phyloP scores from a whole-genome alignment of 192 early-diverging fungal genomes.

The Rhizoclosmatium sp. region DNA sequence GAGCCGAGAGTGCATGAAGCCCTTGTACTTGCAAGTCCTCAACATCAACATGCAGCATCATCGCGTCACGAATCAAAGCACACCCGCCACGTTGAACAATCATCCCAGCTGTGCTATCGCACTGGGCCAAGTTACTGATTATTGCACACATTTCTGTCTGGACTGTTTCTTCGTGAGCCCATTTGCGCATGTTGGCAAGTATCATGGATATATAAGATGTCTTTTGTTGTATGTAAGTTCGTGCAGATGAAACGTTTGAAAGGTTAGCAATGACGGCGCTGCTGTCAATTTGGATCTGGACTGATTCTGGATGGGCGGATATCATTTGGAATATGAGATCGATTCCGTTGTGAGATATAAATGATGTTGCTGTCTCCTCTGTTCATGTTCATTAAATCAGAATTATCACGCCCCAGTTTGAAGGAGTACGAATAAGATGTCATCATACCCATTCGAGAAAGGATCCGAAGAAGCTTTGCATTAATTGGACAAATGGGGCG shows the following conservation, averaged over 20 bases:
- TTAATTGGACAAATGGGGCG: slow-evolving; percentile 3
- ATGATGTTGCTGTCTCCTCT: slow-evolving; percentile 34
- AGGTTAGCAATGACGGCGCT: slow-evolving; percentile 49
- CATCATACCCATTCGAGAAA: slow-evolving; percentile 32
- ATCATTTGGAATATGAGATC: slow-evolving; percentile 42
- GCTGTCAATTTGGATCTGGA: slow-evolving; percentile 46
- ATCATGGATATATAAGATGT: slow-evolving; percentile 36
- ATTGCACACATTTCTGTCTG: slow-evolving; percentile 49
- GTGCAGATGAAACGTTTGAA: slow-evolving; percentile 13
- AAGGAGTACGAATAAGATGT: too few relatives aligned
- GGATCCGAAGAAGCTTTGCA: slow-evolving; percentile 34
- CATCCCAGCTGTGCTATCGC: slow-evolving; percentile 24
- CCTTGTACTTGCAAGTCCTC: slow-evolving; percentile 44
- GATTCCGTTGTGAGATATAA: slow-evolving; percentile 40
- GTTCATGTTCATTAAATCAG: neutral
- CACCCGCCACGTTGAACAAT: slow-evolving; percentile 38
- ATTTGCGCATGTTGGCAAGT: slow-evolving; percentile 37
- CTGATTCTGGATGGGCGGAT: slow-evolving; percentile 26
- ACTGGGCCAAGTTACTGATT: slow-evolving; percentile 41
- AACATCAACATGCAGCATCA: slow-evolving; percentile 19
- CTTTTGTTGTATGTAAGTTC: slow-evolving; percentile 16
- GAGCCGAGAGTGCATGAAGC: slow-evolving; percentile 42
- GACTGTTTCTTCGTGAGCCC: slow-evolving; percentile 29
- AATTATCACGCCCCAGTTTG: neutral
- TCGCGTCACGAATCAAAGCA: slow-evolving; percentile 38